Percentiles rank a stretch among this genome's conserved stretches.
Evolutionary conservation across 768 basidiomycete species (phyloP).

Genomic region (Lactarius pseudohatsudake): DNA sequence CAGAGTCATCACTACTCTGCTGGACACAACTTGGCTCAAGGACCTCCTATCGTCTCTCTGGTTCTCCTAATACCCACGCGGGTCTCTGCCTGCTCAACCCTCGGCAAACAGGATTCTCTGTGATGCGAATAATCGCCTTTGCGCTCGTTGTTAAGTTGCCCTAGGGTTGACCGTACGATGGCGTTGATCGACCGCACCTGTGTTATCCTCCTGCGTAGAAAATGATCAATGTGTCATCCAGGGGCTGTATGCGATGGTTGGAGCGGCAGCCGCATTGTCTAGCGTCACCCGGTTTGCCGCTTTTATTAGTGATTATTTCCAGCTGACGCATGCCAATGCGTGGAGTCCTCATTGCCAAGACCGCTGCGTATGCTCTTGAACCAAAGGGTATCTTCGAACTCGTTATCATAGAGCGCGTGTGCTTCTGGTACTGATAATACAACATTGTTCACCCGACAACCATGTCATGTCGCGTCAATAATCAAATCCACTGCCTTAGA

Average conservation of each 20-base stretch:
- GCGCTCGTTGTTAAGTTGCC: slow-evolving; percentile 80
- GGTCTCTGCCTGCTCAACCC: slow-evolving; percentile 74
- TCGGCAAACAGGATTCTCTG: slow-evolving; percentile 51
- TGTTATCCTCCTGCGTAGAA: slow-evolving; percentile 68
- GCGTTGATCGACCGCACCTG: slow-evolving; percentile 51
- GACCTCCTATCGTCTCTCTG: slow-evolving; percentile 42
- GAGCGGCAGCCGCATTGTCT: slow-evolving; percentile 89
- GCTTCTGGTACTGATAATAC: no score
- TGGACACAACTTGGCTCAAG: no score
- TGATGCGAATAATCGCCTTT: slow-evolving; percentile 62
- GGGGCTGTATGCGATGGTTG: slow-evolving; percentile 86
- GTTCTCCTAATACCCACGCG: slow-evolving; percentile 52
- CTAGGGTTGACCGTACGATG: slow-evolving; percentile 75
- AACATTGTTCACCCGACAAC: no score
- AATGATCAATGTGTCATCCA: slow-evolving; percentile 79
- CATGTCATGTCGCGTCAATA: no score
- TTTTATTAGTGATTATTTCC: slow-evolving; percentile 96
- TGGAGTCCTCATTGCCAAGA: slow-evolving; percentile 84
- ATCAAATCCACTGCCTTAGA: no score
- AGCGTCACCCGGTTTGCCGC: slow-evolving; percentile 95
- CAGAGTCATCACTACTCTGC: no score
- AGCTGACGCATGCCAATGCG: slow-evolving; percentile 94
- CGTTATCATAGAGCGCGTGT: slow-evolving; percentile 67
- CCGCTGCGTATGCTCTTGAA: slow-evolving; percentile 83
- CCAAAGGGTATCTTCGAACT: slow-evolving; percentile 94